Evolutionary conservation across 441 rosid species (phyloP).

Genomic region (Viola pubescens): DNA sequence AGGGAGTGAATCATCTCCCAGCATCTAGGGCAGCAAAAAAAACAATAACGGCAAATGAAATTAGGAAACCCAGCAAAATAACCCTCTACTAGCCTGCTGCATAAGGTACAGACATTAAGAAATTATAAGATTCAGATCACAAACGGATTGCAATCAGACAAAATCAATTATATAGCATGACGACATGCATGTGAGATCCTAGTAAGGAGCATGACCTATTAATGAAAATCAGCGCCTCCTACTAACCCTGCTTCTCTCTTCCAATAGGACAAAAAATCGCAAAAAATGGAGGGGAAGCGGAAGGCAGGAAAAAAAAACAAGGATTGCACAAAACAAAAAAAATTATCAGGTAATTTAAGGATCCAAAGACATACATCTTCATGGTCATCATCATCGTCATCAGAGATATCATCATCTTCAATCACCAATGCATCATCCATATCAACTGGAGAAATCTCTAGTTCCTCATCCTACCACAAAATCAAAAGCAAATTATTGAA

Average conservation of each 20-base stretch:
- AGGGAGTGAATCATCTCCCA: conserved; percentile 87
- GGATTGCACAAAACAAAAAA: not conserved
- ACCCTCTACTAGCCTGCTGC: too few relatives aligned
- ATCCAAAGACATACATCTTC: conserved; percentile 67
- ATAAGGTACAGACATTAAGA: too few relatives aligned
- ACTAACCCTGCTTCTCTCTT: too few relatives aligned
- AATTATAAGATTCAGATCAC: not conserved
- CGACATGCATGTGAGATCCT: too few relatives aligned
- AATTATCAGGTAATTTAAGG: not conserved
- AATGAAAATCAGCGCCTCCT: too few relatives aligned
- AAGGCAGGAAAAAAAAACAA: not conserved
- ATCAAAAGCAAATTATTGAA: not conserved
- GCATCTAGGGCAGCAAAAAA: conserved; percentile 39
- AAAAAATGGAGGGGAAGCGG: not conserved
- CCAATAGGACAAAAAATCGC: too few relatives aligned
- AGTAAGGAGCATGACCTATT: too few relatives aligned
- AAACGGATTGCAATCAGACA: not conserved
- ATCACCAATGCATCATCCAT: conserved; percentile 95
- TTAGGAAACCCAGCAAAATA: too few relatives aligned
- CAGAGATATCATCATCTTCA: conserved; percentile 97
- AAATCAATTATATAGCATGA: not conserved
- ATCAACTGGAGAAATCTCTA: conserved; percentile 85
- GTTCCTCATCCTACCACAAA: conserved; percentile 75
- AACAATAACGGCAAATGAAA: not conserved
- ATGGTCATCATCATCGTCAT: conserved; percentile 90